Evolutionary conservation across 208 protist species (phyloP).

Genomic region (Chromosphaera perkinsii): DNA sequence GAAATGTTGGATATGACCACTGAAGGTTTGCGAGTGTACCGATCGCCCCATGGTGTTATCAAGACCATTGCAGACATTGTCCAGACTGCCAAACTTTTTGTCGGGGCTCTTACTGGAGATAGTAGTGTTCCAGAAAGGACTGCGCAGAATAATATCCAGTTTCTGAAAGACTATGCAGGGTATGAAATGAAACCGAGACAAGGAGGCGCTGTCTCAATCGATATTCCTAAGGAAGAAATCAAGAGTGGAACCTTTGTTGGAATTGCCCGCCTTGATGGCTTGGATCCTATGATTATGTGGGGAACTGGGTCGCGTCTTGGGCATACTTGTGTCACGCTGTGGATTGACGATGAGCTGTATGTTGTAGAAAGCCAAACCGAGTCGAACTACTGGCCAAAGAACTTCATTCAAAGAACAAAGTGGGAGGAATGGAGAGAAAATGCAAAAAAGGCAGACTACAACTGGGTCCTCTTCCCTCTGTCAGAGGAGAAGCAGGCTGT

Average conservation of each 20-base stretch:
- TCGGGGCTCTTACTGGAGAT: constrained; percentile 6
- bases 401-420: constrained; percentile 46
- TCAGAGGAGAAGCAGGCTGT: too few relatives aligned
- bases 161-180: neutral
- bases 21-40: too few relatives aligned
- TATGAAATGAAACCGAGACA: neutral
- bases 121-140: neutral
- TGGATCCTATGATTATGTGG: constrained; percentile 47
- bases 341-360: constrained; percentile 34
- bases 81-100: constrained; percentile 1
- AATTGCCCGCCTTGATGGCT: constrained; percentile 41
- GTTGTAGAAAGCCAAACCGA: constrained; percentile 38
- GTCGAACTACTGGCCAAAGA: constrained; percentile 43
- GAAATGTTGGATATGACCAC: too few relatives aligned
- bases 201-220: constrained; percentile 9
- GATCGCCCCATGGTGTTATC: too few relatives aligned
- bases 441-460: too few relatives aligned
- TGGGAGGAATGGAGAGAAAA: too few relatives aligned
- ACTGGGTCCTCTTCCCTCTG: too few relatives aligned
- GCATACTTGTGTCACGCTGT: constrained; percentile 18
- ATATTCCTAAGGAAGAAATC: constrained; percentile 18
- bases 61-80: constrained; percentile 8
- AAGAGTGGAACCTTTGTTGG: constrained; percentile 39
- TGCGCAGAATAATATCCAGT: constrained; percentile 19
- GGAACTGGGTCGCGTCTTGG: constrained; percentile 22